Evolutionary conservation across 345 rosid species (phyloP), one percentile per base, ranked within the genome.

Genomic region (Hibiscus tridactylites): DNA sequence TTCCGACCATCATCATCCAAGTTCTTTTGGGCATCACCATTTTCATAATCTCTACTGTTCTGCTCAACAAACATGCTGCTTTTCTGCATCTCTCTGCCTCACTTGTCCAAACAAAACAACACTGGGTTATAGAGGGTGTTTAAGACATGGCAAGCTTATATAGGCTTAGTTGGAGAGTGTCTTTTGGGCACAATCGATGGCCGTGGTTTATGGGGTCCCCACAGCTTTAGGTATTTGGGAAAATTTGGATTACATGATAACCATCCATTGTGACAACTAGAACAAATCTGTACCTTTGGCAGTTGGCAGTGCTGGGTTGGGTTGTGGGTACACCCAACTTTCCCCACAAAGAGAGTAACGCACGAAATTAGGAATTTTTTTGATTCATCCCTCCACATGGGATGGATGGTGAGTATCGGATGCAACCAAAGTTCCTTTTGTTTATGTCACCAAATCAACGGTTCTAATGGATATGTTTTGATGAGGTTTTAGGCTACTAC

Each of bases 1-100:
- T 39, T 56, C 62, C 89, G 87, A 63, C 96, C 96, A 65, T 89
- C 96, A 9, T 91, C 96, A 50, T 91, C 96, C 31, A 86, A 74
- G 79, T 86, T 79, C 72, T 87, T 85, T 78, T 59, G 35, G 52
- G 16, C n/a, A 33, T 61, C 80, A 31, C 79, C 77, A 37, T 50
- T 77, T 49, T 72, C 77, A 61, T 75, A 76, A 46, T 75, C 81
- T 52, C 70, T 79, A 4, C 78, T 63, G 65, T 81, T 75, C 12
- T 79, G 86, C 68, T 85, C 81, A 8, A 86, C 65, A 68, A 35
- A 69, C 83, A 91, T 70, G 79, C 73, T 76, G 71, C 33, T 70
- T 17, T 58, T 75, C 6, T 76, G 78, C 81, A 76, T 77, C 75
- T 81, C 44, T 39, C 9, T 7, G 44, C 2, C 44, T 39, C 44